Evolutionary conservation across 2,329 filamentous ascomycete species (phyloP), one percentile per base, ranked within the genome.

Genomic region (Chaetomium globosum): DNA sequence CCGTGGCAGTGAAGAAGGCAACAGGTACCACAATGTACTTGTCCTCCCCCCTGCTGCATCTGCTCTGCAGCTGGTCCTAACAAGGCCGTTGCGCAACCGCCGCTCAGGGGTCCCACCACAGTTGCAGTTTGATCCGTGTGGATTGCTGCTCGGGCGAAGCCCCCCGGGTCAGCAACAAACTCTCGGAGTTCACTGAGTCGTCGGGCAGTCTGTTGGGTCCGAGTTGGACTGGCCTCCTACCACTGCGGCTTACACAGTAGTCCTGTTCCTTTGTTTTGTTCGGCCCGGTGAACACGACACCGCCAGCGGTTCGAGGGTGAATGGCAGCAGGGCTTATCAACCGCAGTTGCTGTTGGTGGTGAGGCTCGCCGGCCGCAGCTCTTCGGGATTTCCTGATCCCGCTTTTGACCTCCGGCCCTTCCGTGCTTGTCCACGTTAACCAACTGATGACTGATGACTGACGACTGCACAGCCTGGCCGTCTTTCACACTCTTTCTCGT

Each of bases 91-190:
- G 64, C 64, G 59, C 54, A 59, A 52, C 49, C 30, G 57, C n/a
- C 46, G 31, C 33, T 21, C 43, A 19, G 39, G 60, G 49, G 12
- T 31, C 13, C 13, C 46, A 64, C 13, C 46, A 64, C 61, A 49
- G 60, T 43, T 64, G 51, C 61, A 61, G 52, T 61, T 53, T 58
- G 53, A 52, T 58, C 61, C 46, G 65, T 61, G 57, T 59, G 57
- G 56, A 52, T 60, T 54, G 23, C 52, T 54, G n/a, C 48, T 33
- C 30, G 23, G 51, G 19, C 16, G 39, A 55, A 36, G 23, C n/a
- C n/a, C 26, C 13, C 39, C 21, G 33, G 8, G 51, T 31, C 57
- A 23, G 16, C 30, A 26, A 3, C 59, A 33, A 59, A 26, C 33
- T 16, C 31, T 26, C 46, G 23, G 36, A 6, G 28, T 9, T 52